Evolutionary conservation across 441 rosid genomes (phyloP), one percentile per base, ranked within the genome.

Genomic region (Gossypium schwendimanii): DNA sequence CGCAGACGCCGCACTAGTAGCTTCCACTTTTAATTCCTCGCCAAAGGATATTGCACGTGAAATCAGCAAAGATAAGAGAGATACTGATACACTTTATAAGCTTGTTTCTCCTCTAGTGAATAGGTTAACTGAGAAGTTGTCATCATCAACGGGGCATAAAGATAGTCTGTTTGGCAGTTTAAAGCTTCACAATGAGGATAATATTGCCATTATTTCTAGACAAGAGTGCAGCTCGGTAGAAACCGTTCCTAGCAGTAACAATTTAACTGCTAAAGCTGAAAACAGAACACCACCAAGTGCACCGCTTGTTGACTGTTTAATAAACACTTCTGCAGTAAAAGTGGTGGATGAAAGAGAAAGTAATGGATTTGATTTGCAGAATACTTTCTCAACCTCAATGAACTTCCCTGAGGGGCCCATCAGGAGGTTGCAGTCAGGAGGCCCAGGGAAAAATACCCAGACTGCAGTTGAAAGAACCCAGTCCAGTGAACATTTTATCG

Each of bases 41-140:
- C 50, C 72, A 47, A 18, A 24, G 65, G 75, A 77, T 49, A 14
- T 75, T 44, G 67, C 70, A 55, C 21, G 70, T 76, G 75, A 72
- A 75, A 77, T 70, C 2, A 15, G 63, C 50, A 70, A 68, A 70
- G 76, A 80, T 75, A 33, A 18, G 54, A 70, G 74, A 66, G 69
- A 72, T 66, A 67, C 74, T 33, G 57, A 57, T 75, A 72, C 55
- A 60, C 66, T 79, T 75, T 71, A 75, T 73, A 80, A 62, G 69
- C 69, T 75, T 71, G 75, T 65, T 71, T 78, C 82, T 74, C 69
- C 84, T 73, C 79, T 79, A 54, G 67, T 74, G 66, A 84, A 83
- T 68, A 79, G 64, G 50, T 72, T 83, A 74, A 79, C 81, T 80
- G 78, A 68, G 36, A 81, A 53, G 23, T 62, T 70, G 69, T 70